Percentiles rank a stretch among this genome's conserved stretches.
Evolutionary conservation across 441 rosid genomes (phyloP).

Genomic region (Metrosideros polymorpha): DNA sequence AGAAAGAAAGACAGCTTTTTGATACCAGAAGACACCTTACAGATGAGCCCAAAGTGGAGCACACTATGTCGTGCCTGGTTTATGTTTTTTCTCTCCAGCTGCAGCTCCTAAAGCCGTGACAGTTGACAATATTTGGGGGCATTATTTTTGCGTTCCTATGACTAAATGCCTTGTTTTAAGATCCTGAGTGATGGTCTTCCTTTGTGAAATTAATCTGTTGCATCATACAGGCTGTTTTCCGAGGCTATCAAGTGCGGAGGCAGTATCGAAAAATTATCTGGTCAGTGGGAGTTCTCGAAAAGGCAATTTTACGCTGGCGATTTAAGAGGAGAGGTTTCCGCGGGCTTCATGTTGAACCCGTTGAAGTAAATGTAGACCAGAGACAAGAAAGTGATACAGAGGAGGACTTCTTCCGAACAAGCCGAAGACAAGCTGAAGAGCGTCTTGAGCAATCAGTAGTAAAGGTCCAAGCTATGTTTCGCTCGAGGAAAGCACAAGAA

Average conservation of each 20-base stretch:
- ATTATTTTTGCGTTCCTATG: background rate
- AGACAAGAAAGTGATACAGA: slow-evolving; percentile 35
- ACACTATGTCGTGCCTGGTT: background rate
- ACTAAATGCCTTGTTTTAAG: background rate
- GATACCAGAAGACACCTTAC: background rate
- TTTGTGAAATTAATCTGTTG: background rate
- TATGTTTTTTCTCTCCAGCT: background rate
- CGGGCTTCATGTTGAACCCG: slow-evolving; percentile 48
- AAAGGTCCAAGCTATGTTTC: slow-evolving; percentile 91
- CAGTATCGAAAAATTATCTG: slow-evolving; percentile 77
- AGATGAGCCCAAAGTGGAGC: background rate
- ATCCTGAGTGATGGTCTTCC: background rate
- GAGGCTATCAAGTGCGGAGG: slow-evolving; percentile 77
- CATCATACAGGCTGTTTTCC: slow-evolving; percentile 64
- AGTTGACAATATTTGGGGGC: background rate
- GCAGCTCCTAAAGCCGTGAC: background rate
- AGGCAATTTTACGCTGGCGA: slow-evolving; percentile 94
- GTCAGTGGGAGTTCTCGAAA: slow-evolving; percentile 97
- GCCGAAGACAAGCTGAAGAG: slow-evolving; percentile 90
- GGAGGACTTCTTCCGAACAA: slow-evolving; percentile 70
- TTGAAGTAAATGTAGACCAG: slow-evolving; percentile 14
- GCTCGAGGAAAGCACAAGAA: slow-evolving; percentile 91
- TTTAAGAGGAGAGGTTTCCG: slow-evolving; percentile 89
- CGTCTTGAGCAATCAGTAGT: slow-evolving; percentile 81
- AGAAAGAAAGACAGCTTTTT: background rate